Conservation (phyloP, 371 early-diverging fungal genomes). For the Lichtheimia ornata region DNA sequence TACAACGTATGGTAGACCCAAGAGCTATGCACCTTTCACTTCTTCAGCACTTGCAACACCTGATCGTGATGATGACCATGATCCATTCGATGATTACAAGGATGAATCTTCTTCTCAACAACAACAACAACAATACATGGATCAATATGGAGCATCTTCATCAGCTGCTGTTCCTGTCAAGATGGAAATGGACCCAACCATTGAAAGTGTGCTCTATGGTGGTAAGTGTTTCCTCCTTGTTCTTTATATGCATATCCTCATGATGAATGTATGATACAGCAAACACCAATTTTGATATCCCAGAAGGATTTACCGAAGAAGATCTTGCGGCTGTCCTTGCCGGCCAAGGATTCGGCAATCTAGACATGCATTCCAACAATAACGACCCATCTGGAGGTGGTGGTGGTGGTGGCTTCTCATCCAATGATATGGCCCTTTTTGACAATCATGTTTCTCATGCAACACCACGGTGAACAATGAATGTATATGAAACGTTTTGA, state of each 20-base stretch:
- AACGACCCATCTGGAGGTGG: slow-evolving; percentile 7
- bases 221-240: not conserved
- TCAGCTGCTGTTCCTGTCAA: slow-evolving; percentile 15
- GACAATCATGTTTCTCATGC: slow-evolving; percentile 4
- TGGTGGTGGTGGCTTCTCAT: slow-evolving; percentile 3
- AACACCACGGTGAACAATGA: slow-evolving; percentile 3
- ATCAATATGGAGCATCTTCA: not conserved
- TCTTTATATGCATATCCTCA: too few species aligned
- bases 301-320: slow-evolving; percentile 14
- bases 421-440: slow-evolving; percentile 4
- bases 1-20: slow-evolving; percentile 11
- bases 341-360: slow-evolving; percentile 7
- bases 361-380: slow-evolving; percentile 4
- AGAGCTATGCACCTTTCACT: slow-evolving; percentile 33
- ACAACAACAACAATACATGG: not conserved
- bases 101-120: not conserved
- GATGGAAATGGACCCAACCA: not conserved
- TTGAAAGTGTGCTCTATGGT: not conserved
- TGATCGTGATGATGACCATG: slow-evolving; percentile 30
- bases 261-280: slow-evolving; percentile 4
- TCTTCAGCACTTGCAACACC: slow-evolving; percentile 37
- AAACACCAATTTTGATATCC: slow-evolving; percentile 4
- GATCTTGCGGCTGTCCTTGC: slow-evolving; percentile 22
- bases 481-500: slow-evolving; percentile 2
- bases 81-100: slow-evolving; percentile 28